Evolutionary conservation across 352 stramenopile genomes (phyloP), one percentile per base, ranked within the genome.

Genomic region (Phytopythium montanum): DNA sequence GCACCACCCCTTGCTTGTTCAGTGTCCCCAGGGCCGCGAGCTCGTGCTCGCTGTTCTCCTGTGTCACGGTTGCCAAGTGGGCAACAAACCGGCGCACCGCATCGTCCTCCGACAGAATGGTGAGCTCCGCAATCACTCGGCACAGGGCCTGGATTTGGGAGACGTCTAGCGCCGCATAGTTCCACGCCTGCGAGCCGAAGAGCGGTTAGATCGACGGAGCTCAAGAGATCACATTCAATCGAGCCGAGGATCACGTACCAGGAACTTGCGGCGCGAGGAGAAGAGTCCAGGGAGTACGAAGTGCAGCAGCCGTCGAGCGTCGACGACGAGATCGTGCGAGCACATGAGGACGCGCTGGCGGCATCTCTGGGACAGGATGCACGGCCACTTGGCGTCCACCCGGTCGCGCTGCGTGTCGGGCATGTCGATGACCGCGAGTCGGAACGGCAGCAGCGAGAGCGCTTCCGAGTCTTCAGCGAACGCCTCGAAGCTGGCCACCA

Each of bases 201-300:
- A n/a, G 14, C 8, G 5, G 18, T 44, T 55, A 39, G 18, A 26
- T 21, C 2, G 31, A 26, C 3, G 25, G 28, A 29, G 19, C 9
- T 54, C 44, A 18, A 28, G 4, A n/a, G 19, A 8, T 1, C 39
- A 46, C 4, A 25, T 13, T 0, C 39, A n/a, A 5, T 25, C 7
- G 19, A n/a, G 39, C 19, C 39, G 6, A n/a, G 16, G 6, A 21
- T 51, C 29, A 50, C 77, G 46, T 76, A 95, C 85, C 79, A 93
- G 61, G 8, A 90, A 60, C 34, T 90, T 90, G 23, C 81, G 76
- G 12, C 84, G 80, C 55, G 84, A 88, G 14, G 71, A 73, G 50
- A 95, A 86, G 12, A 91, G 51, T 9, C 68, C 77, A 54, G 86
- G 84, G 21, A 84, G 63, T 12, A 86, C 50, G 60, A 92, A 92